These are phyloP conservation scores for Edaphochlamys debaryana DNA, from an alignment of 139 green algal genomes.

Conservation along the genomic window DNA sequence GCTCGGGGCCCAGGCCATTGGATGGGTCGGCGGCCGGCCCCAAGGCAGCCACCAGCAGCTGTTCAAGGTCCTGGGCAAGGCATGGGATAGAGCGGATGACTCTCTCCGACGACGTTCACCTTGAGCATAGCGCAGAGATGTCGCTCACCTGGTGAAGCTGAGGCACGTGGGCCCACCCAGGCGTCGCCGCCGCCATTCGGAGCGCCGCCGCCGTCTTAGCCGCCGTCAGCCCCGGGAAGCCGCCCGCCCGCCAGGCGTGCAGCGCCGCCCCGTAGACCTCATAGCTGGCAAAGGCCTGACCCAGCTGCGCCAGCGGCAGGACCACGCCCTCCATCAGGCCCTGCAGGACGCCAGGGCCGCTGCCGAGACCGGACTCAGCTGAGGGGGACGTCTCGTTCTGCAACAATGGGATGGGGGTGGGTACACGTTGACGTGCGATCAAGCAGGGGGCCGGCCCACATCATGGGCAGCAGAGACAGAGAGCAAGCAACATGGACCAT, in stretches of 20 bases:
- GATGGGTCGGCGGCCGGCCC: background rate
- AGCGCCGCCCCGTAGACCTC: background rate
- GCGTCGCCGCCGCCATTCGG: background rate
- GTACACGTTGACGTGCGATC: too few relatives aligned
- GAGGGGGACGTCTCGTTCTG: background rate
- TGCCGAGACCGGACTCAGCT: too few relatives aligned
- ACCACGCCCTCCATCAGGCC: background rate
- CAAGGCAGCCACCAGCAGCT: background rate
- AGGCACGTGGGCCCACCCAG: background rate
- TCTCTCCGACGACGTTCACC: too few relatives aligned
- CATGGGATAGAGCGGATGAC: too few relatives aligned
- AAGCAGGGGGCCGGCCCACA: too few relatives aligned
- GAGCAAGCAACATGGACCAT: too few relatives aligned
- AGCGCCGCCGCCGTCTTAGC: background rate
- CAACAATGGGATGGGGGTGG: too few relatives aligned
- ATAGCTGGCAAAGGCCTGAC: background rate
- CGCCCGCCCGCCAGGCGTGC: background rate
- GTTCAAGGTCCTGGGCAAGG: background rate
- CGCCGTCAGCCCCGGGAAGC: background rate
- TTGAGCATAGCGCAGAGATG: background rate
- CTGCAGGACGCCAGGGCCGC: background rate
- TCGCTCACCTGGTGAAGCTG: background rate
- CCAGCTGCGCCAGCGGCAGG: conserved; percentile 9
- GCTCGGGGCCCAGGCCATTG: background rate
- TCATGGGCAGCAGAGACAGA: too few relatives aligned